These are phyloP conservation scores for Acacia confusa DNA, from an alignment of 306 rosid species.

Conservation along the genomic window DNA sequence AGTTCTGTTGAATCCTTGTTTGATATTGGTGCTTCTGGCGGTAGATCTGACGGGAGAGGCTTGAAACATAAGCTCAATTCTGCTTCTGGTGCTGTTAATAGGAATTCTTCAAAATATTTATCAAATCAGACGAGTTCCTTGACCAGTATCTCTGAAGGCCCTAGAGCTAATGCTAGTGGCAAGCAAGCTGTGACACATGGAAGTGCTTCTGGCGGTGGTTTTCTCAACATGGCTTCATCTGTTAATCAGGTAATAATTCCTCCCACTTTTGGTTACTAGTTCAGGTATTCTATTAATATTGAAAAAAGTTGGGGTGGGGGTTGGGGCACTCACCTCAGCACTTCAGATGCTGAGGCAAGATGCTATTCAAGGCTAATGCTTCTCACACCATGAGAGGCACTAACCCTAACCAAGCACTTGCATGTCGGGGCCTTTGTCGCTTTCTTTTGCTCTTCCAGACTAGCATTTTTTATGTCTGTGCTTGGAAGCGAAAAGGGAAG, in stretches of 20 bases:
- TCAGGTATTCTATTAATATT: neutral
- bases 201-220: conserved; percentile 59
- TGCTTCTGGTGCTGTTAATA: conserved; percentile 60
- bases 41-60: conserved; percentile 70
- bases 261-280: neutral
- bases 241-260: conserved; percentile 54
- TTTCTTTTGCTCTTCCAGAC: neutral
- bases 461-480: neutral
- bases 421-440: neutral
- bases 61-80: conserved; percentile 57
- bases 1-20: conserved; percentile 55
- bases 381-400: neutral
- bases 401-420: neutral
- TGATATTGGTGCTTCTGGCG: conserved; percentile 55
- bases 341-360: neutral
- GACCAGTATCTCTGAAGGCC: conserved; percentile 66
- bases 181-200: conserved; percentile 55
- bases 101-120: conserved; percentile 53
- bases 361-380: neutral
- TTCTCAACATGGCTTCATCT: conserved; percentile 49
- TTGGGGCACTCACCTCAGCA: neutral
- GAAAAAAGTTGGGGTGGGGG: neutral
- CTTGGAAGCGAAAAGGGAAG: neutral
- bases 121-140: conserved; percentile 60
- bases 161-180: conserved; percentile 59